phyloP scores from a whole-genome alignment of 2,329 filamentous ascomycete species.

The Phaeophleospora eucalypticola region DNA sequence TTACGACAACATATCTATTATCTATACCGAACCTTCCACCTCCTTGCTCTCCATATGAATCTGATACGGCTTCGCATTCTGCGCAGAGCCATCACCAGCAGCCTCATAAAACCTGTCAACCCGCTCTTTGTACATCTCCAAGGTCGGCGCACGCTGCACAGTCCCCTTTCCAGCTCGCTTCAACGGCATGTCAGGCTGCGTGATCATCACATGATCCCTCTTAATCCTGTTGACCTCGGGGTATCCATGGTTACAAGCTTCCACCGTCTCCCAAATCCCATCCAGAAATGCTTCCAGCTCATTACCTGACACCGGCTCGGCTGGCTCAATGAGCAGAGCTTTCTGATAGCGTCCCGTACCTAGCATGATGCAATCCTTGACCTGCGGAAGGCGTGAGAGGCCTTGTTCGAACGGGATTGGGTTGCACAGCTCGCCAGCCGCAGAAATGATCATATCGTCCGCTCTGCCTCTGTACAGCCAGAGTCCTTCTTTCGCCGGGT shows the following conservation, averaged over 20 bases:
- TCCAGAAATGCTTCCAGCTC: slow-evolving; percentile 1
- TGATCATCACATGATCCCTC: not conserved
- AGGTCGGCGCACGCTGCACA: not conserved
- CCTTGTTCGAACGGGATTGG: slow-evolving; percentile 34
- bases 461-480: slow-evolving; percentile 38
- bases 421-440: slow-evolving; percentile 46
- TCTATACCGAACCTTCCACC: too few relatives aligned
- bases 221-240: not conserved
- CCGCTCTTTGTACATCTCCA: not conserved
- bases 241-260: not conserved
- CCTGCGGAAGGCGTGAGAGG: slow-evolving; percentile 37
- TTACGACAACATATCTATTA: too few relatives aligned
- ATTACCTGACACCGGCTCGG: not conserved
- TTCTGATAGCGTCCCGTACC: slow-evolving; percentile 22
- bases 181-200: not conserved
- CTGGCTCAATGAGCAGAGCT: slow-evolving; percentile 3
- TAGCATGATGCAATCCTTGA: slow-evolving; percentile 48
- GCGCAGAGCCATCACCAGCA: not conserved
- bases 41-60: not conserved
- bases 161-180: slow-evolving; percentile 1
- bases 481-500: slow-evolving; percentile 33
- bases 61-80: not conserved
- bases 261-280: not conserved
- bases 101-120: not conserved
- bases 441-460: slow-evolving; percentile 44